Percentiles rank a stretch among this genome's conserved stretches.
Conservation (phyloP, 1,139 yeast genomes). For the Zygosaccharomyces sapae region DNA sequence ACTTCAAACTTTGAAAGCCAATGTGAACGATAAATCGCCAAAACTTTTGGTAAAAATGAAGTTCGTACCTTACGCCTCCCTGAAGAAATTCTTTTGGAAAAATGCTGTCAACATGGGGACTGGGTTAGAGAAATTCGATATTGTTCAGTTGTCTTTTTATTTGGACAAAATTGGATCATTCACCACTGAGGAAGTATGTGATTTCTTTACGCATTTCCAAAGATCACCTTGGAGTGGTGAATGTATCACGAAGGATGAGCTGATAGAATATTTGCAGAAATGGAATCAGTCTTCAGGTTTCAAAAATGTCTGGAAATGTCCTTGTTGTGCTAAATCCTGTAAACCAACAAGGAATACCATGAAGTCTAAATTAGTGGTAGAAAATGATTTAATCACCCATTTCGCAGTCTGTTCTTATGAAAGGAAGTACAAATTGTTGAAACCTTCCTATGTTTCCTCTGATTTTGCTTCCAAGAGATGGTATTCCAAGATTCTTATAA, state of each 20-base stretch:
- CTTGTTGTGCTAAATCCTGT: slow-evolving; percentile 65
- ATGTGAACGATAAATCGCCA: slow-evolving; percentile 44
- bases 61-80: slow-evolving; percentile 61
- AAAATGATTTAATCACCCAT: slow-evolving; percentile 71
- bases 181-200: slow-evolving; percentile 53
- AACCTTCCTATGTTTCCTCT: slow-evolving; percentile 72
- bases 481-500: slow-evolving; percentile 79
- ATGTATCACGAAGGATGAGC: slow-evolving; percentile 32
- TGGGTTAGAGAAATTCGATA: slow-evolving; percentile 23
- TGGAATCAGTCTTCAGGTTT: slow-evolving; percentile 43
- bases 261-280: slow-evolving; percentile 44
- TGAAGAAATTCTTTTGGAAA: slow-evolving; percentile 70
- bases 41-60: slow-evolving; percentile 56
- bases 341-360: slow-evolving; percentile 50
- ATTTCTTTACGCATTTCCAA: slow-evolving; percentile 41
- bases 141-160: slow-evolving; percentile 28
- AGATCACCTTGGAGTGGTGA: slow-evolving; percentile 35
- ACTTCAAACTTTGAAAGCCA: slow-evolving; percentile 35
- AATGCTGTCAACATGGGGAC: slow-evolving; percentile 42
- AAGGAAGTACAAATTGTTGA: slow-evolving; percentile 58
- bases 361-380: slow-evolving; percentile 30
- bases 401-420: slow-evolving; percentile 84
- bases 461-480: slow-evolving; percentile 82
- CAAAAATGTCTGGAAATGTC: slow-evolving; percentile 48
- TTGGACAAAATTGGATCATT: slow-evolving; percentile 44